A percentile compares a stretch with the other conserved stretches of the same genome.
These are phyloP conservation scores for Fusarium pininemorale DNA, from an alignment of 2,329 filamentous ascomycete genomes.

Conservation along the genomic window DNA sequence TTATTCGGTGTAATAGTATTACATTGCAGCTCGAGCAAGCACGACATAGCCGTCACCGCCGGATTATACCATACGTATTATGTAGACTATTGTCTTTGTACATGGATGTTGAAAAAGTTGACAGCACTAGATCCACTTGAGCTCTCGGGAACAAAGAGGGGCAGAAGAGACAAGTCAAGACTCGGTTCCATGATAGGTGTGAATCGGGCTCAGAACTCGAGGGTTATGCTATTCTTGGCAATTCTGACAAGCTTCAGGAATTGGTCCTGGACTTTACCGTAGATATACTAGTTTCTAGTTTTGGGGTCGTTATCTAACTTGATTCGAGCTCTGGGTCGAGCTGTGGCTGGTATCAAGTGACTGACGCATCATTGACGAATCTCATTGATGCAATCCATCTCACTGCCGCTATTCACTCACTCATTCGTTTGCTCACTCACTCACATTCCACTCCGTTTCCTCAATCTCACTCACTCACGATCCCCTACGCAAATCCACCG, in stretches of 20 bases:
- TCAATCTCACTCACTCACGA: background rate
- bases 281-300: conserved; percentile 16
- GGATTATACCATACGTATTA: background rate
- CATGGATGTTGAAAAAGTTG: background rate
- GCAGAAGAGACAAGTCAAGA: background rate
- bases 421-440: background rate
- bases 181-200: conserved; percentile 22
- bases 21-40: background rate
- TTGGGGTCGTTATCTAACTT: background rate
- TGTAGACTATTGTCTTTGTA: background rate
- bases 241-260: conserved; percentile 20
- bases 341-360: conserved; percentile 39
- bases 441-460: background rate
- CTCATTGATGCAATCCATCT: conserved; percentile 21
- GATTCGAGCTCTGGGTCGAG: background rate
- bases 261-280: conserved; percentile 32
- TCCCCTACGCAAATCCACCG: background rate
- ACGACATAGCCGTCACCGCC: conserved; percentile 23
- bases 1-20: background rate
- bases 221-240: conserved; percentile 8
- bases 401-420: background rate
- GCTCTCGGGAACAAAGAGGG: background rate
- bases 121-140: conserved; percentile 8
- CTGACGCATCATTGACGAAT: conserved; percentile 40
- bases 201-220: background rate